Evolutionary conservation across 2,329 filamentous ascomycete species (phyloP).

Genomic region (Phialocephala subalpina): DNA sequence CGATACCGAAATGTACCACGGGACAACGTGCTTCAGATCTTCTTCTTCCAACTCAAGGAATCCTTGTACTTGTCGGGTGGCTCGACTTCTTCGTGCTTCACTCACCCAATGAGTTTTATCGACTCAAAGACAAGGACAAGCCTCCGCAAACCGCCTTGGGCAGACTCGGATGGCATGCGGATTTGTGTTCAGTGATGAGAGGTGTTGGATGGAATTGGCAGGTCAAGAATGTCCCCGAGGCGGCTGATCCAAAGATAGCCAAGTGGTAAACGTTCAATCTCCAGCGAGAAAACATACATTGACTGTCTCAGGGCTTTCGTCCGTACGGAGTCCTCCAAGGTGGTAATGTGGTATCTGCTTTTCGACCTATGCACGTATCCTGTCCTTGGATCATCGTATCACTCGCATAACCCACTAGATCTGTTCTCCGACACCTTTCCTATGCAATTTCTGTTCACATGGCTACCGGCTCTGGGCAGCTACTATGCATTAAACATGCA

Average conservation of each 20-base stretch:
- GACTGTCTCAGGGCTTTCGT: too few species aligned
- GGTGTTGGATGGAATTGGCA: slow-evolving; percentile 29
- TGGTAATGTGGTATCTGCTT: slow-evolving; percentile 19
- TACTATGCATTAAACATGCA: slow-evolving; percentile 25
- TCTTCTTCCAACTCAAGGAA: slow-evolving; percentile 20
- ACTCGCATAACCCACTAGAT: slow-evolving; percentile 9
- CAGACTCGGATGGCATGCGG: slow-evolving; percentile 17
- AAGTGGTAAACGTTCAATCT: neutral
- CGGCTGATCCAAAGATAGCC: neutral
- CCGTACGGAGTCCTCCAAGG: slow-evolving; percentile 8
- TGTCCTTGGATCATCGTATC: slow-evolving; percentile 13
- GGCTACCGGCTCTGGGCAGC: slow-evolving; percentile 12
- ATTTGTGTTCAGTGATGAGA: slow-evolving; percentile 19
- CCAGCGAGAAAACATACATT: too few species aligned
- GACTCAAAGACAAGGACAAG: slow-evolving; percentile 10
- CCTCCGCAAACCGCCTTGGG: slow-evolving; percentile 7
- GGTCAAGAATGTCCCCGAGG: slow-evolving; percentile 28
- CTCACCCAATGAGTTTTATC: slow-evolving; percentile 13
- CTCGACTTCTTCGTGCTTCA: slow-evolving; percentile 25
- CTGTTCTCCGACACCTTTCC: slow-evolving; percentile 18
- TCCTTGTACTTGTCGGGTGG: slow-evolving; percentile 17
- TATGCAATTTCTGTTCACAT: slow-evolving; percentile 16
- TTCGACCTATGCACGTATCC: slow-evolving; percentile 22
- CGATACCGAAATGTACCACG: slow-evolving; percentile 19
- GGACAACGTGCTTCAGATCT: slow-evolving; percentile 16